A percentile compares a stretch with the other conserved stretches of the same genome.
Conservation (phyloP, 768 basidiomycete genomes). For the Lentinula sp. region DNA sequence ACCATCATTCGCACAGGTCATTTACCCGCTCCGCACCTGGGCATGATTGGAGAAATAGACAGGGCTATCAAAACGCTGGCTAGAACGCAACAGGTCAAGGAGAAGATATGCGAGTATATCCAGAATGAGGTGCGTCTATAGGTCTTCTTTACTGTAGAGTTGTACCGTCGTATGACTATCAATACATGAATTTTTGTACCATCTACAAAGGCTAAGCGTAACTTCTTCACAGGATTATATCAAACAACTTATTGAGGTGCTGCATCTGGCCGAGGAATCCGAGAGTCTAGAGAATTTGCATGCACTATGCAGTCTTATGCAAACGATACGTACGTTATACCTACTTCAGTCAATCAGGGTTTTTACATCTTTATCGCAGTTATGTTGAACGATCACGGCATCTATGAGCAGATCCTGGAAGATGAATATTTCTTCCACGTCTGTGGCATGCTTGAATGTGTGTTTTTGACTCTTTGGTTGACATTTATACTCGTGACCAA, state of each 20-base stretch:
- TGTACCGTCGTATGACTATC: background rate
- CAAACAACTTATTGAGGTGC: conserved; percentile 76
- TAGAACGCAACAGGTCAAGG: conserved; percentile 67
- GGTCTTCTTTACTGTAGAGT: conserved; percentile 5
- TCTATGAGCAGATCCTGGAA: conserved; percentile 93
- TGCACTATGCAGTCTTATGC: conserved; percentile 86
- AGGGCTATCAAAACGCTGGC: conserved; percentile 69
- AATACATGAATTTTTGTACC: conserved; percentile 6
- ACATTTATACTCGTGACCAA: conserved; percentile 8
- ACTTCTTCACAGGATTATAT: conserved; percentile 67
- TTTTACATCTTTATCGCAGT: conserved; percentile 40
- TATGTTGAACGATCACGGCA: conserved; percentile 87
- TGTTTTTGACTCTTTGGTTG: conserved; percentile 11
- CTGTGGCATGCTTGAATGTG: conserved; percentile 96
- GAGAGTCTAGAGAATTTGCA: conserved; percentile 90
- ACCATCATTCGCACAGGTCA: conserved; percentile 67
- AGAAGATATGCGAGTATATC: conserved; percentile 87
- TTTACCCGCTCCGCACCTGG: conserved; percentile 70
- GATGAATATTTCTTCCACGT: conserved; percentile 92
- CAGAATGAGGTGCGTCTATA: conserved; percentile 62
- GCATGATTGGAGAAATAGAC: conserved; percentile 77
- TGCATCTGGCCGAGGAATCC: conserved; percentile 87
- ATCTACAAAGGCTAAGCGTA: background rate
- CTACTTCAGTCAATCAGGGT: background rate
- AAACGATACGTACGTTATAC: conserved; percentile 77